Evolutionary conservation across 768 basidiomycete species (phyloP), one percentile per base, ranked within the genome.

Genomic region (Suillus decipiens): DNA sequence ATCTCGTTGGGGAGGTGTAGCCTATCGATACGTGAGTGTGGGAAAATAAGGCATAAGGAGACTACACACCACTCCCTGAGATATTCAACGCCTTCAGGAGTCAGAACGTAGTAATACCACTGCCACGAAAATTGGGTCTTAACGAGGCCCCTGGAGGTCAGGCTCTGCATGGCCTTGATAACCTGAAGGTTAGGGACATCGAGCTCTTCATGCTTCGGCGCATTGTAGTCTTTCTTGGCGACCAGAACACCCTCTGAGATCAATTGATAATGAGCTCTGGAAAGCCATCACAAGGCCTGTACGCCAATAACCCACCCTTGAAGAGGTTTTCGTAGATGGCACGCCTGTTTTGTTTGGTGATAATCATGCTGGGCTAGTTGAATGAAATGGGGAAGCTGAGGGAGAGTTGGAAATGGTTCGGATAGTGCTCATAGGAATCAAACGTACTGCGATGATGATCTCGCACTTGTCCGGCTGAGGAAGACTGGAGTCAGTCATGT

Each of bases 91-190:
- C 97, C 97, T 79, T 99, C 97, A 59, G 94, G 89, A 71, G 96
- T 99, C 73, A 99, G 85, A 73, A 88, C 86, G 81, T 99, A 99
- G 82, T 99, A 99, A 81, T 97, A 99, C 85, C 88, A 97, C 75
- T 98, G 95, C 97, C 97, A 99, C 56, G 92, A 95, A 85, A 99
- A 99, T 76, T 95, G 96, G 70, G 97, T 99, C 88, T 98, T 98
- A 82, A 99, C 95, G 78, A 83, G 88, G 62, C 96, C 96, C 75
- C 78, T 83, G 48, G 86, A 88, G 68, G 84, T 88, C 69, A 89
- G 77, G 77, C 86, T 87, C 70, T 88, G 87, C 73, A 87, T 79
- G 57, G 86, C 86, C 79, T 88, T 89, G 79, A 89, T 88, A 65
- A 88, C 87, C 67, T 89, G 79, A 60, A 88, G 84, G 70, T 89